These are phyloP conservation scores for Chalara sp. DNA, from an alignment of 2,329 filamentous ascomycete genomes.

Conservation along the genomic window DNA sequence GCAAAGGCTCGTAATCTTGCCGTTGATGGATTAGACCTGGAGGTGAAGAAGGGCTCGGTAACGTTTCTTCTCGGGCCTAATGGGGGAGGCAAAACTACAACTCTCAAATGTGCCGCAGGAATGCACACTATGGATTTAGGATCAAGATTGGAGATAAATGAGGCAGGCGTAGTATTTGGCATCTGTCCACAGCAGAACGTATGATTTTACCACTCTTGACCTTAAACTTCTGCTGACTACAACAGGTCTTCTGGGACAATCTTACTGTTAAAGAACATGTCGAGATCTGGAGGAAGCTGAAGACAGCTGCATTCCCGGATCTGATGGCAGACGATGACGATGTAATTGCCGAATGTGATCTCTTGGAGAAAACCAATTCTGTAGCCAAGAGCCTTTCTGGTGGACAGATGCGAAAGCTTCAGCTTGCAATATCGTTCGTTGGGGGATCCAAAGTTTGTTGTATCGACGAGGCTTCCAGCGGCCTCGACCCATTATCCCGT, in stretches of 20 bases:
- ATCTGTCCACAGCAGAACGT: constrained; percentile 24
- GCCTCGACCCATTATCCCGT: constrained; percentile 56
- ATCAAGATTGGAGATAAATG: constrained; percentile 24
- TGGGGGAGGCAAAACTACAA: constrained; percentile 59
- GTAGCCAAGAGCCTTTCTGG: constrained; percentile 52
- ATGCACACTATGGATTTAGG: constrained; percentile 52
- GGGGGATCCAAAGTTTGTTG: constrained; percentile 58
- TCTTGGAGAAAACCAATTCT: constrained; percentile 49
- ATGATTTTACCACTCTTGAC: neutral
- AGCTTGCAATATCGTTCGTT: constrained; percentile 62
- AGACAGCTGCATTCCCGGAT: constrained; percentile 35
- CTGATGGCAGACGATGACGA: constrained; percentile 40
- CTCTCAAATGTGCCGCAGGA: constrained; percentile 57
- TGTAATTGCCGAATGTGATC: constrained; percentile 50
- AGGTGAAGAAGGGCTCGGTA: constrained; percentile 53
- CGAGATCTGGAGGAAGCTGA: constrained; percentile 54
- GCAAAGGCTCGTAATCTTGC: constrained; percentile 37
- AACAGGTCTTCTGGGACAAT: constrained; percentile 50
- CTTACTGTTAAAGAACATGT: constrained; percentile 58
- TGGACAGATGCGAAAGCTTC: constrained; percentile 60
- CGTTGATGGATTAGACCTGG: constrained; percentile 49
- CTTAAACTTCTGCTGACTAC: constrained; percentile 38
- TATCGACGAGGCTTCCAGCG: constrained; percentile 60
- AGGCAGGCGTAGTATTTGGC: constrained; percentile 19
- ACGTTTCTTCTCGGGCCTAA: constrained; percentile 60